Base-by-base conservation (phyloP, 2,329 filamentous ascomycete species). In the Sclerotinia borealis region DNA sequence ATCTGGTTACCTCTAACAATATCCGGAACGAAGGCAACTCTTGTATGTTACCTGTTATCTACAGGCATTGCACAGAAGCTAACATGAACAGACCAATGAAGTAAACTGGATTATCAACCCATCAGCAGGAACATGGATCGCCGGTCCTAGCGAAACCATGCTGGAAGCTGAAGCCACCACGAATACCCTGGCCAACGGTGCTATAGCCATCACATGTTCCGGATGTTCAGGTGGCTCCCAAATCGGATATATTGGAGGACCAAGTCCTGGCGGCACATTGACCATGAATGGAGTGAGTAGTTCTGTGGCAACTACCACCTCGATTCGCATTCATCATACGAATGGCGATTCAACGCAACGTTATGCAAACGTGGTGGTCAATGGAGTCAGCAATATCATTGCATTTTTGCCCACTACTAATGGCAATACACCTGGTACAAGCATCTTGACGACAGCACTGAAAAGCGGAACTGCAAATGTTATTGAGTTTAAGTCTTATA, bases 1-100 rank as follows among this genome's bases (percentile, higher is more conserved):
- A 76, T 89, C 47, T 89, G 86, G 86, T 78, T 89, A 0, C 86
- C 86, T 0, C 74, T 89, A 0, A 76, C 71, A 4, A 77, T 87
- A 64, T 76, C 76, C 1, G 84, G 83, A 0, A 83, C 78, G 0
- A 79, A 75, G 0, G 82, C 84, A 2, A 78, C 68, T 11, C 78
- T 84, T 70, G 75, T 72, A 72, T 36, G 50, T 37, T 11, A 41
- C 34, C 25, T 29, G 25, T 48, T 19, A 31, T 50, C 37, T 17
- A 19, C 8, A 37, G 36, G n/a, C n/a, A 49, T 27, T 49, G 27
- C 15, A 6, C 19, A 55, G 31, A 52, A 43, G 11, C 25, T 64
- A 52, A 64, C 25, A 17, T 34, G 34, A 47, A 52, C 43, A 71
- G 74, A 74, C 77, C 60, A 81, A 85, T 72, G 72, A 77, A 31